Conservation (phyloP, 2,329 filamentous ascomycete genomes). For the Alternaria sp. region DNA sequence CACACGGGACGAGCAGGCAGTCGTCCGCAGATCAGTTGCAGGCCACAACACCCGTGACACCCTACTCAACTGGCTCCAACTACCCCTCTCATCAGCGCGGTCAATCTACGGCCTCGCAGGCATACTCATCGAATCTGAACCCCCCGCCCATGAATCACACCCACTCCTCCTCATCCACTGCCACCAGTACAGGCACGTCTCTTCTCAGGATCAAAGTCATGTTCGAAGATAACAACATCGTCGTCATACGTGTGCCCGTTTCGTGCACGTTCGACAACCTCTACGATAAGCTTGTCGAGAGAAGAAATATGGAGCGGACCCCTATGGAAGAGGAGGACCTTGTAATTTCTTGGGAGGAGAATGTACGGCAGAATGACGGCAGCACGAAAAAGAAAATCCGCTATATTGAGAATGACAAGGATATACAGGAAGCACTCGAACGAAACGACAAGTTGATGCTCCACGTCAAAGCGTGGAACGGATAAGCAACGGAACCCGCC, state of each 20-base stretch:
- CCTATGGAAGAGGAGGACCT: too few species aligned
- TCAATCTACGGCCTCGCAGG: conserved; percentile 42
- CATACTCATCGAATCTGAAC: conserved; percentile 37
- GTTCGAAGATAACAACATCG: conserved; percentile 45
- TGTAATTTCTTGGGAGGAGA: too few species aligned
- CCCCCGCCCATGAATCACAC: conserved; percentile 49
- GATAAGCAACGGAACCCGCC: neutral
- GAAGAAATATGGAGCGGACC: conserved; percentile 52
- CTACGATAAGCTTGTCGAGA: conserved; percentile 82
- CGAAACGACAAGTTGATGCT: too few species aligned
- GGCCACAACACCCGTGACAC: conserved; percentile 43
- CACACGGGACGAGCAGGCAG: conserved; percentile 44
- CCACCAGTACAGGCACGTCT: conserved; percentile 36
- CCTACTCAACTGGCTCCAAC: conserved; percentile 43
- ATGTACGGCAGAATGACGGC: too few species aligned
- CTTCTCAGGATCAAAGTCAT: conserved; percentile 73
- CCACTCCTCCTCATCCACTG: conserved; percentile 44
- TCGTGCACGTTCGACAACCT: conserved; percentile 81
- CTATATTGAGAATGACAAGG: too few species aligned
- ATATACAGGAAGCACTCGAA: too few species aligned
- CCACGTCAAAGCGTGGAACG: too few species aligned
- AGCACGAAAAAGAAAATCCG: too few species aligned
- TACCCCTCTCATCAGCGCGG: conserved; percentile 53
- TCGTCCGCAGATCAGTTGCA: conserved; percentile 49
- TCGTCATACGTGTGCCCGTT: conserved; percentile 78